A percentile compares a stretch with the other conserved stretches of the same genome.
Conservation (phyloP, 140 eudicot genomes). For the Bidens hawaiensis region DNA sequence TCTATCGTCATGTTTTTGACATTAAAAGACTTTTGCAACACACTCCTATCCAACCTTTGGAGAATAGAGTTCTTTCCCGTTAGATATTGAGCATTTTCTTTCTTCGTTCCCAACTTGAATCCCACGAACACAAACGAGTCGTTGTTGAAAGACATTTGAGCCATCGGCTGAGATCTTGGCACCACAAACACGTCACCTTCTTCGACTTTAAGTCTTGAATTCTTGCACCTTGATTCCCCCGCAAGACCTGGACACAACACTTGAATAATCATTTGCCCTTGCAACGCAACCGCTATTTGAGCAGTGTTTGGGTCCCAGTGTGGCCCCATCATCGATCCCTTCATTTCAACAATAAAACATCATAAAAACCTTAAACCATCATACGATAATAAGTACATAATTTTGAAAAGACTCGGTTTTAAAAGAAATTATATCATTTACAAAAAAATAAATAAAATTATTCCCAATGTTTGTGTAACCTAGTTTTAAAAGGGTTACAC, state of each 20-base stretch:
- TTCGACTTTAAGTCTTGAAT: constrained; percentile 42
- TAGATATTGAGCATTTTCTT: constrained; percentile 51
- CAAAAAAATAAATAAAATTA: too few relatives aligned
- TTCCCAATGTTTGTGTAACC: too few relatives aligned
- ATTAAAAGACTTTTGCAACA: constrained; percentile 48
- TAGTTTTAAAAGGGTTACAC: too few relatives aligned
- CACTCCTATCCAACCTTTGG: constrained; percentile 32
- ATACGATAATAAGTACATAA: not conserved
- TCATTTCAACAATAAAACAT: constrained; percentile 14
- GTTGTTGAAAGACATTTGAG: constrained; percentile 68
- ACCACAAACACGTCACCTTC: constrained; percentile 82
- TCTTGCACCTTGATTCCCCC: constrained; percentile 32
- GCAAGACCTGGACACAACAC: constrained; percentile 51
- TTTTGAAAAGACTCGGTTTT: too few relatives aligned
- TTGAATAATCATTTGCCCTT: constrained; percentile 60
- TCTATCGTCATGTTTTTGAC: constrained; percentile 34
- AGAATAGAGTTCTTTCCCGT: constrained; percentile 62
- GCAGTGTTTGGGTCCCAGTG: constrained; percentile 68
- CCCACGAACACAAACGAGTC: constrained; percentile 63
- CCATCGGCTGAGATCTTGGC: constrained; percentile 59
- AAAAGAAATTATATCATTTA: too few relatives aligned
- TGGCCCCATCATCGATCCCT: constrained; percentile 93
- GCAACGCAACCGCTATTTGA: constrained; percentile 52
- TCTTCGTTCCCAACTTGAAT: constrained; percentile 39
- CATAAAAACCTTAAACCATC: not conserved